These are phyloP conservation scores for Wallacemonas sp. DNA, from an alignment of 208 protist species.

Conservation along the genomic window DNA sequence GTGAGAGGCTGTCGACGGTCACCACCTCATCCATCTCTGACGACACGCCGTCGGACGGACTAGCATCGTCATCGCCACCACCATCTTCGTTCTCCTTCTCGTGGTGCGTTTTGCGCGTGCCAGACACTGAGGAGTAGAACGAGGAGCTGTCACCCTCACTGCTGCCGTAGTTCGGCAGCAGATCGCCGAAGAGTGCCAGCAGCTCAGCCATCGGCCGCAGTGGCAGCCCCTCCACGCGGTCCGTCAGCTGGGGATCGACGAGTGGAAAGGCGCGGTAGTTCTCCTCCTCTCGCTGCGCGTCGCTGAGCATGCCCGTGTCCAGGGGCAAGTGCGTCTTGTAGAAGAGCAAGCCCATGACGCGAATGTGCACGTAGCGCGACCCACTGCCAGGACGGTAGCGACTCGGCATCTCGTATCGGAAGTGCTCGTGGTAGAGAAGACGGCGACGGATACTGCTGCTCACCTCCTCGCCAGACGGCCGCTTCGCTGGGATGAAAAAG, in stretches of 20 bases:
- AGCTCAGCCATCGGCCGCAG: conserved; percentile 4
- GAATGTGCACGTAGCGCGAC: conserved; percentile 65
- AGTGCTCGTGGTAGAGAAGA: conserved; percentile 55
- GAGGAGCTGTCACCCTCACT: too few relatives aligned
- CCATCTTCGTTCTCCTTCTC: not conserved
- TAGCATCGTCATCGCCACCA: not conserved
- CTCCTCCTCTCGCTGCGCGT: conserved; percentile 67
- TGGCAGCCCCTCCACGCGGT: conserved; percentile 14
- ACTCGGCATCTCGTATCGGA: conserved; percentile 32
- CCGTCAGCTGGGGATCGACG: conserved; percentile 27
- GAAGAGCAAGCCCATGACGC: conserved; percentile 54
- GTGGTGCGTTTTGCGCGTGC: not conserved
- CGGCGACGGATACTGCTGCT: conserved; percentile 58
- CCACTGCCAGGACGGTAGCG: conserved; percentile 47
- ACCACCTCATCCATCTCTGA: too few relatives aligned
- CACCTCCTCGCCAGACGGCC: conserved; percentile 24
- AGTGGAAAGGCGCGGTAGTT: conserved; percentile 76
- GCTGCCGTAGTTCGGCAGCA: too few relatives aligned
- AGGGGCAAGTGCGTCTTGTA: conserved; percentile 53
- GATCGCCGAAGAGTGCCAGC: not conserved
- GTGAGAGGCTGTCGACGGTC: not conserved
- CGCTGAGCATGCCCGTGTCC: conserved; percentile 39
- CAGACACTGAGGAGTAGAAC: too few relatives aligned
- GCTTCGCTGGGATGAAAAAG: conserved; percentile 45
- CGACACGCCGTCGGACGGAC: not conserved